These are phyloP conservation scores for Achlya hypogyna DNA, from an alignment of 352 stramenopile species.

Conservation along the genomic window DNA sequence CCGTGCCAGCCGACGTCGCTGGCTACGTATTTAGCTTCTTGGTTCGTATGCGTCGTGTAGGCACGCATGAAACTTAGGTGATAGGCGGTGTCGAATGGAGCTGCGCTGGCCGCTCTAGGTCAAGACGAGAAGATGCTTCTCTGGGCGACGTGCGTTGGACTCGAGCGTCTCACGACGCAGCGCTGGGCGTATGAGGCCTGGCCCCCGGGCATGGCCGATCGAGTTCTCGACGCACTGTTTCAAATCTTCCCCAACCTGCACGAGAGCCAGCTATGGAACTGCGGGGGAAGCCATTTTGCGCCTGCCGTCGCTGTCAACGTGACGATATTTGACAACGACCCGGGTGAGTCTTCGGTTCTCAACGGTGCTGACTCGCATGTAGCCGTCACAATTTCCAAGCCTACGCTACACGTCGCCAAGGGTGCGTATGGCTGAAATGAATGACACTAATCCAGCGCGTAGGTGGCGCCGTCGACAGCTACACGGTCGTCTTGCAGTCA, in stretches of 20 bases:
- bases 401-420: constrained; percentile 33
- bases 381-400: constrained; percentile 41
- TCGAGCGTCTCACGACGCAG: constrained; percentile 50
- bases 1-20: constrained; percentile 11
- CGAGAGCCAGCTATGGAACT: constrained; percentile 58
- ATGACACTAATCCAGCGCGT: neutral
- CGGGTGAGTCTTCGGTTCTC: constrained; percentile 19
- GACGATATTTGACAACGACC: constrained; percentile 73
- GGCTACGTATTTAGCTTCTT: constrained; percentile 14
- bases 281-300: constrained; percentile 38
- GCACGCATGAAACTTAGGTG: neutral
- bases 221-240: constrained; percentile 35
- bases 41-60: neutral
- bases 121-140: constrained; percentile 31
- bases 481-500: constrained; percentile 58
- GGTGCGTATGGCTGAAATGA: neutral
- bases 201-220: constrained; percentile 36
- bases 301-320: constrained; percentile 36
- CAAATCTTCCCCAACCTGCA: constrained; percentile 42
- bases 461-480: constrained; percentile 21
- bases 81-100: constrained; percentile 6
- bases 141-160: constrained; percentile 37
- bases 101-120: constrained; percentile 17
- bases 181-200: constrained; percentile 48
- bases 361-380: neutral